phyloP scores from a whole-genome alignment of 352 stramenopile genomes.

The Peronospora belbahrii region DNA sequence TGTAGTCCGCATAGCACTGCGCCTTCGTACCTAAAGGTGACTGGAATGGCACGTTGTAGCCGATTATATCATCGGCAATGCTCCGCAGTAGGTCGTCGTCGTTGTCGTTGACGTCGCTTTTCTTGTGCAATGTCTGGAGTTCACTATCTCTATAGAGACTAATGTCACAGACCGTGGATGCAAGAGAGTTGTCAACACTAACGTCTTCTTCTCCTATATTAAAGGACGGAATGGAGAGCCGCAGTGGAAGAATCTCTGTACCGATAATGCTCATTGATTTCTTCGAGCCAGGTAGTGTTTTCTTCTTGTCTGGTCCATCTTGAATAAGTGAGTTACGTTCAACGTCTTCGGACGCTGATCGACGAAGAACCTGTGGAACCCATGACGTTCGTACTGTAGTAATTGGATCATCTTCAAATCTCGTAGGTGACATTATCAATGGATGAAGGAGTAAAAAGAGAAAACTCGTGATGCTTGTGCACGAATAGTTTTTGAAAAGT shows the following conservation, averaged over 20 bases:
- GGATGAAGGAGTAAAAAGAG: too few species aligned
- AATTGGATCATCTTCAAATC: too few species aligned
- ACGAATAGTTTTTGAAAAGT: too few species aligned
- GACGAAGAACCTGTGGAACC: conserved; percentile 20
- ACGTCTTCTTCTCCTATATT: conserved; percentile 9
- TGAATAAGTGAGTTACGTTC: conserved; percentile 12
- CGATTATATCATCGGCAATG: conserved; percentile 41
- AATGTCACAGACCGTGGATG: conserved; percentile 9
- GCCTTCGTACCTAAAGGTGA: conserved; percentile 63
- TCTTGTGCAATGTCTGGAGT: conserved; percentile 6
- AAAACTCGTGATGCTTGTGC: too few species aligned
- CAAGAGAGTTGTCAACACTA: conserved; percentile 6
- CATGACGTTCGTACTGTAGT: conserved; percentile 6
- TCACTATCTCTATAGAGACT: conserved; percentile 19
- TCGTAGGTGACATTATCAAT: too few species aligned
- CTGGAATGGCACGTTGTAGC: conserved; percentile 37
- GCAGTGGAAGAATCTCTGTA: conserved; percentile 10
- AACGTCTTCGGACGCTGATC: conserved; percentile 10
- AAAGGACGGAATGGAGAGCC: conserved; percentile 17
- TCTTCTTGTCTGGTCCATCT: conserved; percentile 15
- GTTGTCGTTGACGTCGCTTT: too few species aligned
- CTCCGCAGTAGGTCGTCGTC: conserved; percentile 25
- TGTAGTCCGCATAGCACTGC: conserved; percentile 93
- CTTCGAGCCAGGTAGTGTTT: conserved; percentile 1
- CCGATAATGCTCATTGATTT: conserved; percentile 13